Evolutionary conservation across 2,329 filamentous ascomycete genomes (phyloP).

Genomic region (Arthrobotrys iridis): DNA sequence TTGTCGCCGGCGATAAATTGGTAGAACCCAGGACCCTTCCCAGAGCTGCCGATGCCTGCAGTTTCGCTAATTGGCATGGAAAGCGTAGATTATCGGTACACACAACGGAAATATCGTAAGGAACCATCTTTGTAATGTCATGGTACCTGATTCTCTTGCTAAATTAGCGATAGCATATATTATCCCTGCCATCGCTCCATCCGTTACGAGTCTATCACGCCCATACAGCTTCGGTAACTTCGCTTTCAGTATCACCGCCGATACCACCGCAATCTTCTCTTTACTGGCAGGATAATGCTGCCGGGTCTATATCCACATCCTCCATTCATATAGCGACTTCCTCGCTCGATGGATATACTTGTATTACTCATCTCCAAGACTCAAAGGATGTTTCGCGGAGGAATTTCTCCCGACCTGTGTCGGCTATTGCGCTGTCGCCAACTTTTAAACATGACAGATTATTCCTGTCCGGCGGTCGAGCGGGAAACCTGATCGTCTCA

Average conservation of each 20-base stretch:
- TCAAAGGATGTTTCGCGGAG: slow-evolving; percentile 88
- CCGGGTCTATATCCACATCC: slow-evolving; percentile 54
- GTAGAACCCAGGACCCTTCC: slow-evolving; percentile 64
- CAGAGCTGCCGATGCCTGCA: not conserved
- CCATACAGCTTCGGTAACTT: slow-evolving; percentile 89
- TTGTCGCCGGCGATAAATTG: slow-evolving; percentile 97
- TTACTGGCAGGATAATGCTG: slow-evolving; percentile 59
- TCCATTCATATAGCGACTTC: slow-evolving; percentile 84
- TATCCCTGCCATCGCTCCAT: slow-evolving; percentile 83
- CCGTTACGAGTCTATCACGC: slow-evolving; percentile 87
- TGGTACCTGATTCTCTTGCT: slow-evolving; percentile 51
- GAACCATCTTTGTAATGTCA: slow-evolving; percentile 48
- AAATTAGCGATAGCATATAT: slow-evolving; percentile 73
- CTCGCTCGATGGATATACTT: slow-evolving; percentile 95
- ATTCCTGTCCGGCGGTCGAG: slow-evolving; percentile 89
- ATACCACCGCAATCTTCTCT: slow-evolving; percentile 71
- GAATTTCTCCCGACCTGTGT: slow-evolving; percentile 92
- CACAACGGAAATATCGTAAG: slow-evolving; percentile 96
- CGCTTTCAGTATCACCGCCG: slow-evolving; percentile 87
- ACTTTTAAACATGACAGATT: slow-evolving; percentile 89
- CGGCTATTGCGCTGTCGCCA: slow-evolving; percentile 91
- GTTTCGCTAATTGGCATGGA: slow-evolving; percentile 60
- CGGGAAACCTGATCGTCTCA: slow-evolving; percentile 87
- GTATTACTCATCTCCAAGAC: slow-evolving; percentile 83
- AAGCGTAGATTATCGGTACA: slow-evolving; percentile 80